A percentile compares a stretch with the other conserved stretches of the same genome.
phyloP scores from a whole-genome alignment of 108 stramenopile genomes.

The Cylindrotheca fusiformis region DNA sequence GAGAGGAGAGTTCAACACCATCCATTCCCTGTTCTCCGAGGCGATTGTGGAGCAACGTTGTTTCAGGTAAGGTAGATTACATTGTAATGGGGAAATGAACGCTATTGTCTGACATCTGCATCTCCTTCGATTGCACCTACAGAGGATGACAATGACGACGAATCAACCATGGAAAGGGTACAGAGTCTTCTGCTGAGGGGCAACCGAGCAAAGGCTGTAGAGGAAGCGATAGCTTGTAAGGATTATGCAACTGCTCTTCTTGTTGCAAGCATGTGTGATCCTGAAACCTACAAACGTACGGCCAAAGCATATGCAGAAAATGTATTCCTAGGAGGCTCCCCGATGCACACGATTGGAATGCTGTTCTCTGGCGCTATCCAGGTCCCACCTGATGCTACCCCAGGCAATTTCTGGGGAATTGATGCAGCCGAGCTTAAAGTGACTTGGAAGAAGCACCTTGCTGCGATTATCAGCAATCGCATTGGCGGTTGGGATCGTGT shows the following conservation, averaged over 20 bases:
- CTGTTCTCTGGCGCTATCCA: slow-evolving; percentile 64
- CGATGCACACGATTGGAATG: slow-evolving; percentile 66
- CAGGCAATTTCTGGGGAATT: slow-evolving; percentile 40
- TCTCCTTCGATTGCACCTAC: background rate
- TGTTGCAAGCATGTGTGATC: slow-evolving; percentile 69
- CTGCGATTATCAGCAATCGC: slow-evolving; percentile 79
- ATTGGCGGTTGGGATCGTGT: slow-evolving; percentile 71
- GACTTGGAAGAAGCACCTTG: slow-evolving; percentile 69
- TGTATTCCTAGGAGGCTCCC: slow-evolving; percentile 51
- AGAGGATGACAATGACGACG: slow-evolving; percentile 8
- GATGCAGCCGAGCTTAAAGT: slow-evolving; percentile 29
- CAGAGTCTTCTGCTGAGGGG: slow-evolving; percentile 61
- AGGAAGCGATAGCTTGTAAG: slow-evolving; percentile 50
- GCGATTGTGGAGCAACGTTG: no score
- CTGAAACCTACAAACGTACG: slow-evolving; percentile 52
- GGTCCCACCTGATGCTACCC: slow-evolving; percentile 23
- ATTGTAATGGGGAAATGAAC: background rate
- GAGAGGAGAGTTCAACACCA: slow-evolving; percentile 7
- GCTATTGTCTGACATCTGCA: background rate
- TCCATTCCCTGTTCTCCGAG: slow-evolving; percentile 1
- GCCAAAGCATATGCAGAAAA: slow-evolving; percentile 59
- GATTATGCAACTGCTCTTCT: slow-evolving; percentile 77
- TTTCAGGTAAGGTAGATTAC: no score
- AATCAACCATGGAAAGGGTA: slow-evolving; percentile 31
- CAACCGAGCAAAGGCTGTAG: slow-evolving; percentile 64